A percentile compares a stretch with the other conserved stretches of the same genome.
phyloP scores from a whole-genome alignment of 1,284 basidiomycete genomes.

The Laetiporus sulphureus region DNA sequence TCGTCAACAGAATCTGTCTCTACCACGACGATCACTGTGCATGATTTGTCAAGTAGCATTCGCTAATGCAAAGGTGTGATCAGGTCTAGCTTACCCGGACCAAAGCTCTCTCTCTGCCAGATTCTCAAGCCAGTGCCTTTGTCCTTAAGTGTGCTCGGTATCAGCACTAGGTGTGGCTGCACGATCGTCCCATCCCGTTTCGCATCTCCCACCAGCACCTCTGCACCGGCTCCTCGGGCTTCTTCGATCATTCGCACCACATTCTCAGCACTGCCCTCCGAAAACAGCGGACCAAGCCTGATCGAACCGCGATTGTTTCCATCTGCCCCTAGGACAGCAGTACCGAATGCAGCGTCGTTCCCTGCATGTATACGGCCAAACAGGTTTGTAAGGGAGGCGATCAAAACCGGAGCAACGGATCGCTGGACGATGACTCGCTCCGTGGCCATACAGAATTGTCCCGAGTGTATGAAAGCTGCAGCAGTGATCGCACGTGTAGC shows the following conservation, averaged over 20 bases:
- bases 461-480: constrained; percentile 55
- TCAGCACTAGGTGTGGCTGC: constrained; percentile 49
- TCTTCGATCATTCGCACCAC: constrained; percentile 43
- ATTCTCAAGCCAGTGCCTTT: constrained; percentile 43
- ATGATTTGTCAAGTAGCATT: too few relatives aligned
- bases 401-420: constrained; percentile 13
- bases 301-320: constrained; percentile 31
- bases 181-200: constrained; percentile 36
- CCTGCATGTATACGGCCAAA: constrained; percentile 34
- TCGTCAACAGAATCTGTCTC: constrained; percentile 42
- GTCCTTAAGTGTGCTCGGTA: constrained; percentile 38
- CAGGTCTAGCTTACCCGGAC: constrained; percentile 47
- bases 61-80: too few relatives aligned
- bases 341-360: too few relatives aligned
- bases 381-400: constrained; percentile 25
- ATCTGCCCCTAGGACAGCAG: constrained; percentile 31
- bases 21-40: constrained; percentile 40
- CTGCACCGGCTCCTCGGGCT: constrained; percentile 44
- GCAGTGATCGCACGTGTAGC: constrained; percentile 49
- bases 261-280: constrained; percentile 40
- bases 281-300: constrained; percentile 40
- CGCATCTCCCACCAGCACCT: constrained; percentile 41
- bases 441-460: constrained; percentile 68
- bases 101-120: constrained; percentile 55
- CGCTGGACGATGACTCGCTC: constrained; percentile 45